Conservation (phyloP, 106 monocot species). For the Acorus gramineus region DNA sequence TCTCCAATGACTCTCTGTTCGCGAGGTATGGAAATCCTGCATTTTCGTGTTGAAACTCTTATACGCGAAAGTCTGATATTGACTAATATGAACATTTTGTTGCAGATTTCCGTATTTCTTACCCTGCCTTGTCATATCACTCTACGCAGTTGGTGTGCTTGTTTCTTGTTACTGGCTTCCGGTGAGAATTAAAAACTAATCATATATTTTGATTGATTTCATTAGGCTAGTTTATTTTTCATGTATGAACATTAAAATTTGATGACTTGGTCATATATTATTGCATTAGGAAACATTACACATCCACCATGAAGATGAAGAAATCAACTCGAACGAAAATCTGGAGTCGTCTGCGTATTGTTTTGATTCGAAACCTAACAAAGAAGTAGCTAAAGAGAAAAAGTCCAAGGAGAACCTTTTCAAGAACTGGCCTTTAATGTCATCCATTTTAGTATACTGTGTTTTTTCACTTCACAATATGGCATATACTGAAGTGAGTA, state of each 20-base stretch:
- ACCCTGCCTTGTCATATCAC: constrained; percentile 37
- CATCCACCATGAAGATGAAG: too few relatives aligned
- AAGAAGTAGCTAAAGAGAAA: too few relatives aligned
- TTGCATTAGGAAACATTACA: too few relatives aligned
- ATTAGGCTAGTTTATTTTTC: background rate
- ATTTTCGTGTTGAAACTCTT: background rate
- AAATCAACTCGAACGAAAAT: too few relatives aligned
- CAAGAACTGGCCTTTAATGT: too few relatives aligned
- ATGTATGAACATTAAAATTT: background rate
- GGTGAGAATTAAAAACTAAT: constrained; percentile 13
- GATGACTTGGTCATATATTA: background rate
- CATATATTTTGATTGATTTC: background rate
- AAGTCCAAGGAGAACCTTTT: too few relatives aligned
- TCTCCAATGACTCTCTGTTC: constrained; percentile 54
- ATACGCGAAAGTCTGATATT: background rate
- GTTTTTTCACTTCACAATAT: too few relatives aligned
- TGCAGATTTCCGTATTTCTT: constrained; percentile 68
- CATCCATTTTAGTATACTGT: too few relatives aligned
- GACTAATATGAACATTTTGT: background rate
- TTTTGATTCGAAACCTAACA: too few relatives aligned
- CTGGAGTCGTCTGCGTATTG: too few relatives aligned
- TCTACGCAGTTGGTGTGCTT: constrained; percentile 37
- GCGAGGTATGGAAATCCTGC: constrained; percentile 33
- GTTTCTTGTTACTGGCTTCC: constrained; percentile 38
- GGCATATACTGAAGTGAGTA: too few relatives aligned